Evolutionary conservation across 2,329 filamentous ascomycete genomes (phyloP).

Genomic region (Clarireedia homoeocarpa): DNA sequence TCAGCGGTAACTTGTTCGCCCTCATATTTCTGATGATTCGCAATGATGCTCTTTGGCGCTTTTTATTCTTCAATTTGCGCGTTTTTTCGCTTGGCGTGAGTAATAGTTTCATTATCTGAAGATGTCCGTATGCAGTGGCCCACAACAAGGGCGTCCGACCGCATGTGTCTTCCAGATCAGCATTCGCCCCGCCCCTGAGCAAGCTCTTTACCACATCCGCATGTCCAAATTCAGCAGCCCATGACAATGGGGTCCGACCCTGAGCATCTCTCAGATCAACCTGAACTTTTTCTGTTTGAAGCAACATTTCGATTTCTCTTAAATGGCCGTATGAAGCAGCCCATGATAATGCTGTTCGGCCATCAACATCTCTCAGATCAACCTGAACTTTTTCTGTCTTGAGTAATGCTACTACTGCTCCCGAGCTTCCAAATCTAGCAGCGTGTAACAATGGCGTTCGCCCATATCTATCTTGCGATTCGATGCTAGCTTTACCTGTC

Average conservation of each 20-base stretch:
- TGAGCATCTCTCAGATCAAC: constrained; percentile 21
- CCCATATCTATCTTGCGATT: not conserved
- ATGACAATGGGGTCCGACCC: not conserved
- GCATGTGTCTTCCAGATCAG: not conserved
- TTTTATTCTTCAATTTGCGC: too few relatives aligned
- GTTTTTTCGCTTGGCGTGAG: not conserved
- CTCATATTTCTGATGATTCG: too few relatives aligned
- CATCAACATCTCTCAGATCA: not conserved
- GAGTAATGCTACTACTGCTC: not conserved
- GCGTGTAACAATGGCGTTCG: not conserved
- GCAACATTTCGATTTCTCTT: constrained; percentile 6
- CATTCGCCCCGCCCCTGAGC: not conserved
- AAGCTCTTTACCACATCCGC: constrained; percentile 13
- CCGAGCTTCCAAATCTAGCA: not conserved
- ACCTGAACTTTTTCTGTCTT: not conserved
- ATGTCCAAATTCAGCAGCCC: not conserved
- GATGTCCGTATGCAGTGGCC: not conserved
- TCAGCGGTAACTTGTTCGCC: too few relatives aligned
- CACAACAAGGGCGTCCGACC: not conserved
- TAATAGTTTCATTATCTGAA: not conserved
- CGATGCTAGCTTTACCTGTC: not conserved
- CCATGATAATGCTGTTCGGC: not conserved
- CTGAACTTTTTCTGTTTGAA: constrained; percentile 1
- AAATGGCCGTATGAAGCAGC: constrained; percentile 3
- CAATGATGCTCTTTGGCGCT: too few relatives aligned